Conservation (phyloP, 2,329 filamentous ascomycete genomes). For the Gaeumannomyces sp. region DNA sequence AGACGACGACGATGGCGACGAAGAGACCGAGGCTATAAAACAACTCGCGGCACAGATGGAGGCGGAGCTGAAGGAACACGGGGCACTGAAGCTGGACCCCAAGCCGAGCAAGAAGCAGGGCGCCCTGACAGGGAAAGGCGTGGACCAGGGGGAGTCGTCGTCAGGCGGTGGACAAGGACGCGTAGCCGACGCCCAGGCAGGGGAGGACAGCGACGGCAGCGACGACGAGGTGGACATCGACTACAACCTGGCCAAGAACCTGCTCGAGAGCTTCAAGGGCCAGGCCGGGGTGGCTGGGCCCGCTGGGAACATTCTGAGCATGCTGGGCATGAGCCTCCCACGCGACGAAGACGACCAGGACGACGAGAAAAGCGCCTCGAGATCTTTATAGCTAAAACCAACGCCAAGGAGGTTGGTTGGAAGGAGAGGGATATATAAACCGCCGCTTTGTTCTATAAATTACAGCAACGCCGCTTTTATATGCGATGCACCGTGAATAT, state of each 20-base stretch:
- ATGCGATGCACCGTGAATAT: too few relatives aligned
- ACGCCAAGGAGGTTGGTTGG: background rate
- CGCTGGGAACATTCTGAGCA: conserved; percentile 75
- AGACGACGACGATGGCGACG: conserved; percentile 32
- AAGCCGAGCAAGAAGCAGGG: conserved; percentile 22
- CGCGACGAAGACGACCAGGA: conserved; percentile 62
- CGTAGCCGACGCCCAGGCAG: conserved; percentile 17
- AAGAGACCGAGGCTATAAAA: conserved; percentile 56
- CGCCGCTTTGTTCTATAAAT: background rate
- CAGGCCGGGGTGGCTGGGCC: conserved; percentile 83
- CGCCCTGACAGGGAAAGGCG: conserved; percentile 23
- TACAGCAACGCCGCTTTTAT: too few relatives aligned
- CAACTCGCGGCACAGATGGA: conserved; percentile 66
- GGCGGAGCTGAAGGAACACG: conserved; percentile 62
- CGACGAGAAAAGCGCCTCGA: conserved; percentile 15
- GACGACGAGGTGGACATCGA: conserved; percentile 68
- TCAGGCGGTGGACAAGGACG: too few relatives aligned
- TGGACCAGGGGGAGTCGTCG: background rate
- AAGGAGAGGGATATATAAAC: conserved; percentile 12
- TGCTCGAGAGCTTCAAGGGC: conserved; percentile 87
- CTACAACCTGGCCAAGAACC: conserved; percentile 81
- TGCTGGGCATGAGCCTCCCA: conserved; percentile 79
- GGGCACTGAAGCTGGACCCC: conserved; percentile 53
- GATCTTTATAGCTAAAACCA: background rate
- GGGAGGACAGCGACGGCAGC: conserved; percentile 15